phyloP scores from a whole-genome alignment of 2,329 filamentous ascomycete species.

The Ophiostoma fasciatum region DNA sequence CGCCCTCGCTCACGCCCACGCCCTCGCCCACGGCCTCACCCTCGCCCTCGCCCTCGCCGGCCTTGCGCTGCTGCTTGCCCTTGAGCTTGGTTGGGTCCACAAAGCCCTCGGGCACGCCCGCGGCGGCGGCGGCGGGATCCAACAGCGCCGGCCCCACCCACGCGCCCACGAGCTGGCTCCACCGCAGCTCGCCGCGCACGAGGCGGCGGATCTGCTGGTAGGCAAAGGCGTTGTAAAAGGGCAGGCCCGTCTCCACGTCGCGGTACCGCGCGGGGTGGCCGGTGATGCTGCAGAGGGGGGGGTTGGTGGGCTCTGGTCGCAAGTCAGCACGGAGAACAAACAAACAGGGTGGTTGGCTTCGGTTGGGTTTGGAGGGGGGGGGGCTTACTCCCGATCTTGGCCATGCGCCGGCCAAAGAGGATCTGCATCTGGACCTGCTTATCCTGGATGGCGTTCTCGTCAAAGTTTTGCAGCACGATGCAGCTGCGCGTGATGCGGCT shows the following conservation, averaged over 20 bases:
- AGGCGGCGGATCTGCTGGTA: constrained; percentile 72
- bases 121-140: constrained; percentile 46
- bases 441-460: constrained; percentile 40
- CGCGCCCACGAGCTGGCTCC: constrained; percentile 66
- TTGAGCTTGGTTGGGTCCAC: constrained; percentile 16
- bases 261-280: constrained; percentile 66
- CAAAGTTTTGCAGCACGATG: constrained; percentile 46
- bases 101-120: constrained; percentile 71
- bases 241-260: constrained; percentile 71
- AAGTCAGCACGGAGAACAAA: not conserved
- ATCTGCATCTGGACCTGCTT: constrained; percentile 42
- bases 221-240: constrained; percentile 64
- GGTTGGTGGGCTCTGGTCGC: constrained; percentile 31
- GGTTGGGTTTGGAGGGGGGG: too few relatives aligned
- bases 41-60: constrained; percentile 5
- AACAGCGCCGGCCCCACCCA: constrained; percentile 63
- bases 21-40: not conserved
- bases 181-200: constrained; percentile 58
- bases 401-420: constrained; percentile 45
- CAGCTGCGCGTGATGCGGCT: constrained; percentile 41
- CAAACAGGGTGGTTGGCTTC: too few relatives aligned
- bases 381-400: constrained; percentile 39
- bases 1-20: not conserved
- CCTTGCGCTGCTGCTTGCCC: constrained; percentile 6
- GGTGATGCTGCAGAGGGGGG: constrained; percentile 64